Evolutionary conservation across 208 protist genomes (phyloP).

Genomic region (Hexamita inflata): DNA sequence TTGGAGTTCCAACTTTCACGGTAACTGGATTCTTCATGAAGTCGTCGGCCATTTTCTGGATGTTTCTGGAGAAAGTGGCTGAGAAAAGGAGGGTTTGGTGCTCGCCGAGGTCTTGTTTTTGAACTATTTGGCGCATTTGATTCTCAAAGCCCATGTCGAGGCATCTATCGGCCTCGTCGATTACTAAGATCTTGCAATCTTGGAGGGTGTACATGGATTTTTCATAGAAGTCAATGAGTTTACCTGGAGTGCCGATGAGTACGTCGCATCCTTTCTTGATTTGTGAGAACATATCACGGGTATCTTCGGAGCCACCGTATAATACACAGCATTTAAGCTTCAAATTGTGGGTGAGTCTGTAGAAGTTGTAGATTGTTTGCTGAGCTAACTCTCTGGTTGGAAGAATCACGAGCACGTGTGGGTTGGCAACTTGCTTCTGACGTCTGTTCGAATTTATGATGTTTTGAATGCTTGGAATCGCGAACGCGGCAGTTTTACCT

Average conservation of each 20-base stretch:
- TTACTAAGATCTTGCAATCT: no score
- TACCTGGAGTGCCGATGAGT: constrained; percentile 66
- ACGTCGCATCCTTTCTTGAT: constrained; percentile 56
- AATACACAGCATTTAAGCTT: constrained; percentile 57
- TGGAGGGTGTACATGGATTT: constrained; percentile 63
- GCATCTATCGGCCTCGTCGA: constrained; percentile 75
- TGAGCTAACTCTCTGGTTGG: constrained; percentile 87
- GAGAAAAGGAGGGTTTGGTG: constrained; percentile 49
- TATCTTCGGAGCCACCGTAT: constrained; percentile 57
- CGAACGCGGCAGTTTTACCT: constrained; percentile 34
- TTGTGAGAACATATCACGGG: constrained; percentile 52
- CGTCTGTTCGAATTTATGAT: neutral
- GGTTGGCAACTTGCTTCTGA: neutral
- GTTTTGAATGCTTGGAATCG: constrained; percentile 9
- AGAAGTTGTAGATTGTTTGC: constrained; percentile 82
- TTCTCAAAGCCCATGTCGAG: constrained; percentile 67
- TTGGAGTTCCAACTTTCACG: constrained; percentile 51
- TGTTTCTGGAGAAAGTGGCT: constrained; percentile 38
- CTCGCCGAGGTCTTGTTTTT: neutral
- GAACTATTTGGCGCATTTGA: constrained; percentile 27
- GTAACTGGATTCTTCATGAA: constrained; percentile 42
- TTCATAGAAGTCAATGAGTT: constrained; percentile 81
- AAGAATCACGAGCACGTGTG: constrained; percentile 67
- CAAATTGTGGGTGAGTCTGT: constrained; percentile 64
- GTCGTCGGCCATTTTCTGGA: constrained; percentile 15